Conservation (phyloP, 495 filamentous ascomycete genomes). For the Penicillium nucicola region DNA sequence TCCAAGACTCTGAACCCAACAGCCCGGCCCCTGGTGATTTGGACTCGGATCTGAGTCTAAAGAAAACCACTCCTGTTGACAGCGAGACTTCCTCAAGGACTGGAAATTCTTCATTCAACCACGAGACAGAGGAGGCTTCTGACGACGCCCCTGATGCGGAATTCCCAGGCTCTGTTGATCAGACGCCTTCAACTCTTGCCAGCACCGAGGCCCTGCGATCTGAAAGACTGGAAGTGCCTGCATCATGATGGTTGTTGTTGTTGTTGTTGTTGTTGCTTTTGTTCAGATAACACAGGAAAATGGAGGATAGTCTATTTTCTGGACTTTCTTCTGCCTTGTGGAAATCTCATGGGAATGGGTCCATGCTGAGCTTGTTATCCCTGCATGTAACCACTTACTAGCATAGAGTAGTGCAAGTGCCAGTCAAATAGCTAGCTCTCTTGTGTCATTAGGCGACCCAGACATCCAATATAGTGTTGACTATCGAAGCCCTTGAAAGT, state of each 20-base stretch:
- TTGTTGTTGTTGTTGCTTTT: not conserved
- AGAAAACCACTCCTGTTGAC: not conserved
- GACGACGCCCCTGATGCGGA: constrained; percentile 5
- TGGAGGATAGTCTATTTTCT: too few species aligned
- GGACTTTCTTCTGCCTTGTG: too few species aligned
- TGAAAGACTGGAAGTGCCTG: constrained; percentile 2
- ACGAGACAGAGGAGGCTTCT: constrained; percentile 1
- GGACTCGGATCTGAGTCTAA: constrained; percentile 9
- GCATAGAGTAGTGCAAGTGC: not conserved
- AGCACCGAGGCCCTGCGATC: constrained; percentile 5
- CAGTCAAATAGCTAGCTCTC: not conserved
- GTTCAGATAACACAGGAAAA: not conserved
- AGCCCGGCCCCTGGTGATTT: constrained; percentile 39
- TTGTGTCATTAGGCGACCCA: not conserved
- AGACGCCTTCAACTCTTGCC: constrained; percentile 2
- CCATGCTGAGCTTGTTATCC: not conserved
- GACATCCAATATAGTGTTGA: not conserved
- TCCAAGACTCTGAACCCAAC: constrained; percentile 48
- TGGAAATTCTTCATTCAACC: not conserved
- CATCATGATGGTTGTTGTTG: not conserved
- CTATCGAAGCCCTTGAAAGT: not conserved
- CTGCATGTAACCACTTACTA: constrained; percentile 1
- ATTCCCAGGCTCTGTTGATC: constrained; percentile 6
- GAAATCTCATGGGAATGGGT: not conserved
- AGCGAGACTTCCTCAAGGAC: constrained; percentile 10